Evolutionary conservation across 352 stramenopile genomes (phyloP).

Genomic region (Globisporangium cystogenes): DNA sequence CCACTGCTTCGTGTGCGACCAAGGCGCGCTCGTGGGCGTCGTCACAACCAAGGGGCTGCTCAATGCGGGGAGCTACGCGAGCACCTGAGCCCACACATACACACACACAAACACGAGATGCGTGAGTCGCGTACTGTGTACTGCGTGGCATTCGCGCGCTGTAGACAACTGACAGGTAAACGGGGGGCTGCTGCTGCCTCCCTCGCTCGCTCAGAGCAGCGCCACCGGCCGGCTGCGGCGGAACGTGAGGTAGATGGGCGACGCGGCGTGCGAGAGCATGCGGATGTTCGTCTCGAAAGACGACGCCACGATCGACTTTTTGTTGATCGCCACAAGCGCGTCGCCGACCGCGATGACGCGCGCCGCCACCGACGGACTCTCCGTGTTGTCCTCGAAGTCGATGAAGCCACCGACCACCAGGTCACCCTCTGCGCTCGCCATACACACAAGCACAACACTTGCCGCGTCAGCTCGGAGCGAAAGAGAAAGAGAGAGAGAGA

Average conservation of each 20-base stretch:
- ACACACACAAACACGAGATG: no score
- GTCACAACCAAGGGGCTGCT: conserved; percentile 79
- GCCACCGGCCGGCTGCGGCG: conserved; percentile 53
- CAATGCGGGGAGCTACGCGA: conserved; percentile 28
- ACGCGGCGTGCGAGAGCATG: conserved; percentile 69
- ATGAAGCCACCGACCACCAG: conserved; percentile 78
- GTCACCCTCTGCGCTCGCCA: conserved; percentile 45
- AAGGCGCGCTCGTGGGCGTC: conserved; percentile 75
- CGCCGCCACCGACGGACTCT: conserved; percentile 72
- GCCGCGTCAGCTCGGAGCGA: conserved; percentile 9
- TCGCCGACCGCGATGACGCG: conserved; percentile 76
- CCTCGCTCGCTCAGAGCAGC: conserved; percentile 42
- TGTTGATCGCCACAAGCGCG: conserved; percentile 82
- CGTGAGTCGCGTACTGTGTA: background rate
- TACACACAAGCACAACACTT: conserved; percentile 4
- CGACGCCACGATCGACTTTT: conserved; percentile 81
- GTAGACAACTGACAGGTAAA: background rate
- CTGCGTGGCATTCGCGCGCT: background rate
- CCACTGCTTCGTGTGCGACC: conserved; percentile 85
- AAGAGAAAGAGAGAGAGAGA: conserved; percentile 1
- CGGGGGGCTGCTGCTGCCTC: background rate
- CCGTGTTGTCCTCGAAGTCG: conserved; percentile 74
- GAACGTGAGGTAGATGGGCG: conserved; percentile 84
- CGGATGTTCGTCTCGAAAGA: conserved; percentile 86
- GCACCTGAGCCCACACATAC: background rate